Percentiles rank a stretch among this genome's conserved stretches.
These are phyloP conservation scores for Malassezia furfur DNA, from an alignment of 1,284 basidiomycete genomes.

Conservation along the genomic window DNA sequence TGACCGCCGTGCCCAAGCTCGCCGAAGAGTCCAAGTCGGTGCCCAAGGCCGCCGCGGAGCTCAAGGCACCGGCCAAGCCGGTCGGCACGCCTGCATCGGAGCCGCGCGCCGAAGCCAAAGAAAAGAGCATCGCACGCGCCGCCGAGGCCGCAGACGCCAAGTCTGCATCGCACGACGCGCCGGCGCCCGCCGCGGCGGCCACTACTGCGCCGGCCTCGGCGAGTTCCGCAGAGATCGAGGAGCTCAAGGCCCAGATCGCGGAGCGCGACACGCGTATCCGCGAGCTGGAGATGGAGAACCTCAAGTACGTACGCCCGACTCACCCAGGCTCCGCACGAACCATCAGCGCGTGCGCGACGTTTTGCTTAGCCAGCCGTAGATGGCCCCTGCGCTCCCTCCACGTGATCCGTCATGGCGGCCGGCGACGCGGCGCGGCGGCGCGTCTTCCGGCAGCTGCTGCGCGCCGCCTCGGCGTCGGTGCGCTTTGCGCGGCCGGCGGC, in stretches of 20 bases:
- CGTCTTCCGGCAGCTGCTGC: conserved; percentile 15
- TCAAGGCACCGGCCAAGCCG: too few species aligned
- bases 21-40: not conserved
- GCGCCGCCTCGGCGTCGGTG: conserved; percentile 6
- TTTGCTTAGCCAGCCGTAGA: conserved; percentile 8
- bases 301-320: conserved; percentile 13
- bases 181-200: not conserved
- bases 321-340: conserved; percentile 15
- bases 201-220: not conserved
- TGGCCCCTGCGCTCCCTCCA: not conserved
- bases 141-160: not conserved
- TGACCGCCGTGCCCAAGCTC: not conserved
- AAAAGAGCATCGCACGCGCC: too few species aligned
- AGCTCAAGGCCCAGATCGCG: conserved; percentile 25
- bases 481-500: conserved; percentile 5
- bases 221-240: conserved; percentile 20
- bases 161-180: not conserved
- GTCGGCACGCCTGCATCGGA: too few species aligned
- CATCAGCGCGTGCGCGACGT: conserved; percentile 15
- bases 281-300: conserved; percentile 40
- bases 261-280: conserved; percentile 34
- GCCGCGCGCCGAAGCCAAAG: too few species aligned
- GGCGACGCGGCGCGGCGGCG: not conserved
- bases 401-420: not conserved
- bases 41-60: not conserved